These are phyloP conservation scores for Ophiostoma montium DNA, from an alignment of 2,329 filamentous ascomycete genomes.

Conservation along the genomic window DNA sequence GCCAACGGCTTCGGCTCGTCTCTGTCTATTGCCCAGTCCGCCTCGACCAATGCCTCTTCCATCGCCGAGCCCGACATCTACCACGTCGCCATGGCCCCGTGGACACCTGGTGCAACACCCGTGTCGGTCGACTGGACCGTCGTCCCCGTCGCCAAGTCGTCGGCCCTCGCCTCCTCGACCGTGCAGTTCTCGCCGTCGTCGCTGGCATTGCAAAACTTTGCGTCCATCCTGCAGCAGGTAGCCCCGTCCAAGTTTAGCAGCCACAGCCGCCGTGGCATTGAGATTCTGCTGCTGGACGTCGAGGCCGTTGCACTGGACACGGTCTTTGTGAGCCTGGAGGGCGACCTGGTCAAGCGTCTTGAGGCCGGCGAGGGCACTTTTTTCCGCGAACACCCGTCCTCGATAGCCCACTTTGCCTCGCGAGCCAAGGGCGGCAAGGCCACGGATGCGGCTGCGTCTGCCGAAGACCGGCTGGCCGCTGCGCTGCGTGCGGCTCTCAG, in stretches of 20 bases:
- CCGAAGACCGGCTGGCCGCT: constrained; percentile 45
- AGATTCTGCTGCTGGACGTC: constrained; percentile 72
- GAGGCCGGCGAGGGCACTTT: constrained; percentile 77
- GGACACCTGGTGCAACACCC: constrained; percentile 44
- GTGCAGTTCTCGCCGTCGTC: constrained; percentile 65
- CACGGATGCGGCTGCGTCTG: neutral
- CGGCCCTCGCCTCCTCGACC: constrained; percentile 57
- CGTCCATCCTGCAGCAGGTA: constrained; percentile 55
- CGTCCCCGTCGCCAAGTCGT: constrained; percentile 55
- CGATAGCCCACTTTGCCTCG: constrained; percentile 4
- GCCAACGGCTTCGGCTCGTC: constrained; percentile 8
- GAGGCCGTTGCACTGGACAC: constrained; percentile 68
- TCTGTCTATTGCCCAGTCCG: constrained; percentile 4
- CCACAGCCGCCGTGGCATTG: constrained; percentile 62
- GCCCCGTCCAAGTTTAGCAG: constrained; percentile 62
- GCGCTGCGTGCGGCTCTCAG: constrained; percentile 63
- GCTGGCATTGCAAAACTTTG: constrained; percentile 64
- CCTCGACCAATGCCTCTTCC: constrained; percentile 4
- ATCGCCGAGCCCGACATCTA: constrained; percentile 27
- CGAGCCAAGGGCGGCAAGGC: constrained; percentile 1
- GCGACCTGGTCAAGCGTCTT: constrained; percentile 61
- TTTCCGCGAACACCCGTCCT: constrained; percentile 45
- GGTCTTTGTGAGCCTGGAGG: constrained; percentile 75
- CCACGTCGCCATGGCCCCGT: constrained; percentile 61
- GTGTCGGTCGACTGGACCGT: constrained; percentile 69